These are phyloP conservation scores for Colletotrichum destructivum DNA, from an alignment of 2,329 filamentous ascomycete genomes.

Conservation along the genomic window DNA sequence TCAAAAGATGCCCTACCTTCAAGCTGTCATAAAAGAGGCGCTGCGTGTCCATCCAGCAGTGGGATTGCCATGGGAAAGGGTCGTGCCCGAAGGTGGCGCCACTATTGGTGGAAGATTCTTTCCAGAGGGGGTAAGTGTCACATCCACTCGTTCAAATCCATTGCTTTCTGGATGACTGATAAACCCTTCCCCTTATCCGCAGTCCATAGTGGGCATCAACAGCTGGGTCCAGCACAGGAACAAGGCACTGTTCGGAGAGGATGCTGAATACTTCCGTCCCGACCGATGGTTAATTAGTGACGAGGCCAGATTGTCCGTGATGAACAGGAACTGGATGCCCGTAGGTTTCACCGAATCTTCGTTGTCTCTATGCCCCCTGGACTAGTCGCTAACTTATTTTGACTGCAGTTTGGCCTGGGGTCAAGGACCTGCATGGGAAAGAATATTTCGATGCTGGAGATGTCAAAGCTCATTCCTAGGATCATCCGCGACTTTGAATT, in stretches of 20 bases:
- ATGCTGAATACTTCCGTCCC: conserved; percentile 55
- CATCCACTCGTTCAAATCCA: neutral
- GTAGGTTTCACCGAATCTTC: conserved; percentile 41
- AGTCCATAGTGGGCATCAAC: conserved; percentile 54
- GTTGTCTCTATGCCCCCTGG: rapidly evolving
- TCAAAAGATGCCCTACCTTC: conserved; percentile 63
- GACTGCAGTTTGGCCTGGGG: conserved; percentile 57
- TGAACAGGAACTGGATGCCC: conserved; percentile 50
- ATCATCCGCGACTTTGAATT: conserved; percentile 54
- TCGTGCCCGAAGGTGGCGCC: conserved; percentile 61
- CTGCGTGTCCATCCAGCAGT: conserved; percentile 65
- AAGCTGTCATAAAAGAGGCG: conserved; percentile 68
- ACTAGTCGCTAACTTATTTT: neutral
- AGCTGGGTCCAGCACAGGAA: conserved; percentile 55
- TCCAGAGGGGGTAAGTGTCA: conserved; percentile 47
- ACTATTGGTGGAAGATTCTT: conserved; percentile 55
- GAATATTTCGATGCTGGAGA: conserved; percentile 61
- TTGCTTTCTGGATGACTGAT: neutral
- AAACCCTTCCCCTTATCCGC: neutral
- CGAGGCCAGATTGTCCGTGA: conserved; percentile 46
- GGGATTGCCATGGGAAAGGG: conserved; percentile 64
- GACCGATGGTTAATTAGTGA: conserved; percentile 58
- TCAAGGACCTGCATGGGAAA: conserved; percentile 60
- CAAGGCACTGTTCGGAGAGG: conserved; percentile 50
- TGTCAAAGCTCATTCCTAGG: conserved; percentile 59